Evolutionary conservation across 345 rosid species (phyloP).

Genomic region (Gynandropsis gynandra): DNA sequence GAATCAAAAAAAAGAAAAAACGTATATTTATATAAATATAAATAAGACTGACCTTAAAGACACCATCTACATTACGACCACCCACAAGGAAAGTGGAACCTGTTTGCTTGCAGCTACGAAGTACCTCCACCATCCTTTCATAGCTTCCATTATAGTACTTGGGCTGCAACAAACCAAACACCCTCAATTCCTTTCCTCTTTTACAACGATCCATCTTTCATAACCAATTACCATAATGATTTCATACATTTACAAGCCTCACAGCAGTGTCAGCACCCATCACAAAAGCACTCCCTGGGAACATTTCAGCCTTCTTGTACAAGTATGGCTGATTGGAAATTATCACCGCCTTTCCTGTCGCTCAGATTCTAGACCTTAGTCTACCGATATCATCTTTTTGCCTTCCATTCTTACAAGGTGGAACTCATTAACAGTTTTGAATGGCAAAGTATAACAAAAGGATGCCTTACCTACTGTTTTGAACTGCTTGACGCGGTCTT

Average conservation of each 20-base stretch:
- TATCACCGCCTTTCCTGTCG: slow-evolving; percentile 79
- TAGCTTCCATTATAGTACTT: slow-evolving; percentile 70
- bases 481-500: slow-evolving; percentile 73
- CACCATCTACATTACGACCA: slow-evolving; percentile 77
- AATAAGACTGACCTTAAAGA: slow-evolving; percentile 48
- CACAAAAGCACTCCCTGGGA: slow-evolving; percentile 91
- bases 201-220: no score
- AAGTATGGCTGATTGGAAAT: slow-evolving; percentile 92
- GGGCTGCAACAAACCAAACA: slow-evolving; percentile 41
- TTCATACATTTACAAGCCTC: slow-evolving; percentile 73
- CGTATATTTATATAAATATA: background rate
- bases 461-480: slow-evolving; percentile 66
- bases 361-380: slow-evolving; percentile 18
- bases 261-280: slow-evolving; percentile 89
- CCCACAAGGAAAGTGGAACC: slow-evolving; percentile 86
- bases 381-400: slow-evolving; percentile 1
- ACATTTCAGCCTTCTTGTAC: slow-evolving; percentile 89
- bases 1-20: slow-evolving; percentile 1
- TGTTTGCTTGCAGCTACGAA: slow-evolving; percentile 55
- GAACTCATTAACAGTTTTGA: no score
- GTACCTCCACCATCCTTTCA: slow-evolving; percentile 62
- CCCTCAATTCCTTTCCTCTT: slow-evolving; percentile 3
- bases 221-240: background rate
- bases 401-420: no score
- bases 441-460: slow-evolving; percentile 11